Evolutionary conservation across 2,329 filamentous ascomycete species (phyloP).

Genomic region (Stachybotrys echinatus): DNA sequence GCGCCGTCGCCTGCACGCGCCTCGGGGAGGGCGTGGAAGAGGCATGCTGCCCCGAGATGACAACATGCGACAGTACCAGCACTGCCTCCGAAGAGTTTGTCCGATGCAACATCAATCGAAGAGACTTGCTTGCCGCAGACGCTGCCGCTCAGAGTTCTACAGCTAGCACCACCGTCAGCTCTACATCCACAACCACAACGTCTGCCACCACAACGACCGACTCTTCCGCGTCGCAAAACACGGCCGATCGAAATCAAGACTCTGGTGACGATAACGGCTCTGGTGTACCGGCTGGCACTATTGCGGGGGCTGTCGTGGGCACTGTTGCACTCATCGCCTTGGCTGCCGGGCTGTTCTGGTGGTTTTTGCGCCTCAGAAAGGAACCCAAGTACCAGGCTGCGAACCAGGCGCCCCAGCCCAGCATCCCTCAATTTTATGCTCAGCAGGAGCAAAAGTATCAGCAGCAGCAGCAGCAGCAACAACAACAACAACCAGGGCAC

Average conservation of each 20-base stretch:
- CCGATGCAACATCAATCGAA: conserved; percentile 10
- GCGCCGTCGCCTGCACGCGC: conserved; percentile 7
- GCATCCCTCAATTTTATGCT: background rate
- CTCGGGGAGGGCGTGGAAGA: conserved; percentile 4
- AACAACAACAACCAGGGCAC: too few relatives aligned
- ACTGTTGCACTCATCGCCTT: conserved; percentile 1
- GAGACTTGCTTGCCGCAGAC: conserved; percentile 7
- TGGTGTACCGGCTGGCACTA: conserved; percentile 2
- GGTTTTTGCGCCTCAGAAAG: conserved; percentile 4
- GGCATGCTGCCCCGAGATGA: conserved; percentile 10
- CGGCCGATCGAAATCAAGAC: background rate
- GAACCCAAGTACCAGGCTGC: conserved; percentile 1
- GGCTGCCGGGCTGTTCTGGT: conserved; percentile 3
- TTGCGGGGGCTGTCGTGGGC: conserved; percentile 6
- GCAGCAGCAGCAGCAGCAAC: background rate
- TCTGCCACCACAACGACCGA: conserved; percentile 2
- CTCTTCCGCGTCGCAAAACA: background rate
- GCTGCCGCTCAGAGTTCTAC: background rate
- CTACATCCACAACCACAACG: conserved; percentile 1
- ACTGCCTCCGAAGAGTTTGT: conserved; percentile 6
- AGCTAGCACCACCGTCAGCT: background rate
- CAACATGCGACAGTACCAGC: conserved; percentile 9
- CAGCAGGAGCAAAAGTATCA: background rate
- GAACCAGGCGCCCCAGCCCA: conserved; percentile 1
- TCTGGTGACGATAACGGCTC: background rate